phyloP scores from a whole-genome alignment of 345 rosid genomes.

The Pugionium dolabratum region DNA sequence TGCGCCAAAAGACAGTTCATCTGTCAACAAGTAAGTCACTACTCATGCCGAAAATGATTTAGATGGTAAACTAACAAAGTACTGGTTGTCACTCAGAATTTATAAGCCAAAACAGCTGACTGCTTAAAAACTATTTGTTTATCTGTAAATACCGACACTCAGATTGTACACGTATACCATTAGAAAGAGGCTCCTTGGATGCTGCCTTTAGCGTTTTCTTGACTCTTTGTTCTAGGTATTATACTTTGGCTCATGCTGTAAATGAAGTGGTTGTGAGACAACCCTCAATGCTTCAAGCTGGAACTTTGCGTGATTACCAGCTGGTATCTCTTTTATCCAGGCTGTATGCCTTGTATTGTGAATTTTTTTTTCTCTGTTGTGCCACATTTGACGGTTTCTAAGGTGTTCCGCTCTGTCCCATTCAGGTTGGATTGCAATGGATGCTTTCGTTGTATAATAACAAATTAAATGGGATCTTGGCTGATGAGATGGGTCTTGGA shows the following conservation, averaged over 20 bases:
- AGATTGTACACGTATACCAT: conserved; percentile 1
- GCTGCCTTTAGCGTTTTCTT: conserved; percentile 26
- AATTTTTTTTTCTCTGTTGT: conserved; percentile 12
- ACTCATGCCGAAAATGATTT: conserved; percentile 11
- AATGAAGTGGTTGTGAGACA: conserved; percentile 85
- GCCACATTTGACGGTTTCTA: conserved; percentile 10
- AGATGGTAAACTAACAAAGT: conserved; percentile 13
- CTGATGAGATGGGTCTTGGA: conserved; percentile 99
- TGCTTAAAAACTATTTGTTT: conserved; percentile 7
- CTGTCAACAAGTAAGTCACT: conserved; percentile 85
- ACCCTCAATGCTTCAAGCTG: conserved; percentile 94
- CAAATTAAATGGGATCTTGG: conserved; percentile 97
- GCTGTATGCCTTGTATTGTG: conserved; percentile 24
- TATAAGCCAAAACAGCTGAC: conserved; percentile 9
- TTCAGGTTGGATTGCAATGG: conserved; percentile 99
- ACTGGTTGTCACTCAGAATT: conserved; percentile 15
- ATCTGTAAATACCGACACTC: conserved; percentile 24
- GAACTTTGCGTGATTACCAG: conserved; percentile 97
- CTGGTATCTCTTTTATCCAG: conserved; percentile 59
- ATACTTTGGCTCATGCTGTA: conserved; percentile 97
- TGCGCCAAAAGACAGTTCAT: conserved; percentile 89
- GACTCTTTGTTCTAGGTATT: conserved; percentile 60
- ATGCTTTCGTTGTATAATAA: conserved; percentile 99
- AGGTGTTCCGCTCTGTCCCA: conserved; percentile 27
- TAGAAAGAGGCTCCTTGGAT: conserved; percentile 25